Conservation (phyloP, 805 yeast genomes). For the Teunomyces tritomae region DNA sequence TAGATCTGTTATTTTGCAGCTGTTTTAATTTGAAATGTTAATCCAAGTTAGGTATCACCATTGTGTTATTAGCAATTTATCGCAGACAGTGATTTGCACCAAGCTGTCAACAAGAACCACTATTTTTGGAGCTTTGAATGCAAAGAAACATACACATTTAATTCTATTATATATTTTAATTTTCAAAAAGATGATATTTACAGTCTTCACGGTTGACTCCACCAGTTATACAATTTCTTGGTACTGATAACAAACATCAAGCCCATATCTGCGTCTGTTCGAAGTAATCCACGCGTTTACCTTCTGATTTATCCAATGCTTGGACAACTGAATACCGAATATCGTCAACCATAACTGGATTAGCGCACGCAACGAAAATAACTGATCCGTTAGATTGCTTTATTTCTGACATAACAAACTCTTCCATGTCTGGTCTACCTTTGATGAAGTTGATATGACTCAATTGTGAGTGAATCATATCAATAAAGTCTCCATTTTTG, state of each 20-base stretch:
- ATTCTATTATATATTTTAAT: no score
- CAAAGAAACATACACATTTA: no score
- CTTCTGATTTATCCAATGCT: constrained; percentile 28
- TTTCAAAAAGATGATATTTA: no score
- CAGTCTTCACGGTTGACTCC: no score
- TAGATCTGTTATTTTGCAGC: background rate
- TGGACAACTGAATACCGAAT: constrained; percentile 37
- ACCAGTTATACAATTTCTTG: background rate
- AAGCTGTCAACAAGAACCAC: no score
- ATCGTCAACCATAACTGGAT: constrained; percentile 31
- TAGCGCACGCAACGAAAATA: constrained; percentile 30
- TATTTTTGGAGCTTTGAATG: no score
- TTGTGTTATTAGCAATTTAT: background rate
- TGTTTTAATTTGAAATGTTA: background rate
- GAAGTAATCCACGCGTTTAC: constrained; percentile 59
- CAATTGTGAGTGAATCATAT: background rate
- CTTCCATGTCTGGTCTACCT: constrained; percentile 20
- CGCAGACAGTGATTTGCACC: no score
- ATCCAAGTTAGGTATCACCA: constrained; percentile 12
- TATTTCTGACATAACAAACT: constrained; percentile 5
- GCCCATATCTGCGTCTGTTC: constrained; percentile 77
- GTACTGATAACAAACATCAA: constrained; percentile 6
- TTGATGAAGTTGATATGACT: constrained; percentile 35
- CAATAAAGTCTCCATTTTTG: background rate
- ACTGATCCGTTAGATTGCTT: constrained; percentile 8